Evolutionary conservation across 106 monocot genomes (phyloP), one percentile per base, ranked within the genome.

Genomic region (Allium cepa): DNA sequence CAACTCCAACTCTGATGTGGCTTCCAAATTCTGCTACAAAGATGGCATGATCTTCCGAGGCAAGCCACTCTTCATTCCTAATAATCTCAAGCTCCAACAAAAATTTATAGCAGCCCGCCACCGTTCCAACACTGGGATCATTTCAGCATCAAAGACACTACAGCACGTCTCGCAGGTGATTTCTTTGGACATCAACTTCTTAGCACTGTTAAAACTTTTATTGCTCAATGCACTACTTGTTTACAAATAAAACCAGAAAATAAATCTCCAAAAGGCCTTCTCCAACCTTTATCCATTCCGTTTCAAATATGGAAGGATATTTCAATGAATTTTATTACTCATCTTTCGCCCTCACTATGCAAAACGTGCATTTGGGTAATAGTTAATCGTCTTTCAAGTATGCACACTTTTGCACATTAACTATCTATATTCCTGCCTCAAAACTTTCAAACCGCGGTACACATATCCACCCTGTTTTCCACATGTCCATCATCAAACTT

Each of bases 261-360:
- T 47, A 55, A n/a, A 10, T 13, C 7, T 47, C 56, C 0, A 27
- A 15, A 7, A 11, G 69, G 8, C 14, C 8, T 73, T 1, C 66
- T 69, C 9, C 69, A 79, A 28, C 63, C 60, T 2, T 52, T 73
- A 9, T 56, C 62, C 2, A 36, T 73, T 7, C 73, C 63, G 4
- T 5, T 14, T 22, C n/a, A 7, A 8, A 15, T 57, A 12, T 73
- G 73, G 73, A 61, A 46, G 8, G 73, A 79, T 8, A 5, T 73
- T 1, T 57, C 64, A 4, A 68, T 79, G 27, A 70, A 79, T 46
- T 74, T 74, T 16, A 52, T 74, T 10, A 58, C 69, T 4, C 58
- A n/a, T 0, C 17, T 79, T 0, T 70, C 64, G 7, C 17, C 63
- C 9, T 57, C 56, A 4, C 17, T 49, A 11, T 53, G 57, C 5